phyloP scores from a whole-genome alignment of 1,139 yeast species.

The Kodamaea sp. region DNA sequence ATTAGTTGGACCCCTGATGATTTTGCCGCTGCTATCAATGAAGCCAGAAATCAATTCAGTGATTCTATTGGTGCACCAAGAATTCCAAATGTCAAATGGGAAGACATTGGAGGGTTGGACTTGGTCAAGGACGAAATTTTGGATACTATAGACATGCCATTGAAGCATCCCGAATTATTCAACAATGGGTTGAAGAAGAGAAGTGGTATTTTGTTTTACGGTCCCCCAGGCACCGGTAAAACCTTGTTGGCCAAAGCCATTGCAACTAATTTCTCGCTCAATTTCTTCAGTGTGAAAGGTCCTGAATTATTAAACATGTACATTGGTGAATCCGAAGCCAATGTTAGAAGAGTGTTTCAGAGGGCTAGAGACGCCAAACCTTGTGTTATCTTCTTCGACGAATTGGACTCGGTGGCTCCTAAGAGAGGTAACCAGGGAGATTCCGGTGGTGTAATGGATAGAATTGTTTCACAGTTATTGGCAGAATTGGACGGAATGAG shows the following conservation, averaged over 20 bases:
- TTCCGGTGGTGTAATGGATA: slow-evolving; percentile 98
- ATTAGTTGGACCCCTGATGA: slow-evolving; percentile 62
- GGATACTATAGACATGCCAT: slow-evolving; percentile 94
- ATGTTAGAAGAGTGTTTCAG: slow-evolving; percentile 91
- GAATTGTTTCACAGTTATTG: slow-evolving; percentile 90
- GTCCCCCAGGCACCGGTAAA: slow-evolving; percentile 98
- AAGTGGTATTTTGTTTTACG: slow-evolving; percentile 91
- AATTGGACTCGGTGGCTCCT: slow-evolving; percentile 96
- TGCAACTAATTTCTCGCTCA: slow-evolving; percentile 90
- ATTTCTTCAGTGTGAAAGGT: slow-evolving; percentile 94
- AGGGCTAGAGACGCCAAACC: slow-evolving; percentile 95
- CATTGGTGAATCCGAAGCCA: slow-evolving; percentile 97
- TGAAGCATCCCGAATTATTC: slow-evolving; percentile 88
- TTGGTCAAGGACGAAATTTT: slow-evolving; percentile 86
- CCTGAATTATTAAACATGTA: slow-evolving; percentile 96
- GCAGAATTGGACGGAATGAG: slow-evolving; percentile 98
- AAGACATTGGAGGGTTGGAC: slow-evolving; percentile 90
- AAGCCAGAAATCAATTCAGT: slow-evolving; percentile 84
- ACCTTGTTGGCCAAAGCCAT: slow-evolving; percentile 94
- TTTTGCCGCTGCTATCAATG: slow-evolving; percentile 71
- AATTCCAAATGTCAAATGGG: slow-evolving; percentile 95
- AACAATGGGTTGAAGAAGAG: slow-evolving; percentile 87
- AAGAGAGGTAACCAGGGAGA: slow-evolving; percentile 98
- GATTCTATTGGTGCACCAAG: slow-evolving; percentile 97
- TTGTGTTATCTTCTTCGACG: slow-evolving; percentile 96